Evolutionary conservation across 2,329 filamentous ascomycete species (phyloP), one percentile per base, ranked within the genome.

Genomic region (Cordyceps tenuipes): DNA sequence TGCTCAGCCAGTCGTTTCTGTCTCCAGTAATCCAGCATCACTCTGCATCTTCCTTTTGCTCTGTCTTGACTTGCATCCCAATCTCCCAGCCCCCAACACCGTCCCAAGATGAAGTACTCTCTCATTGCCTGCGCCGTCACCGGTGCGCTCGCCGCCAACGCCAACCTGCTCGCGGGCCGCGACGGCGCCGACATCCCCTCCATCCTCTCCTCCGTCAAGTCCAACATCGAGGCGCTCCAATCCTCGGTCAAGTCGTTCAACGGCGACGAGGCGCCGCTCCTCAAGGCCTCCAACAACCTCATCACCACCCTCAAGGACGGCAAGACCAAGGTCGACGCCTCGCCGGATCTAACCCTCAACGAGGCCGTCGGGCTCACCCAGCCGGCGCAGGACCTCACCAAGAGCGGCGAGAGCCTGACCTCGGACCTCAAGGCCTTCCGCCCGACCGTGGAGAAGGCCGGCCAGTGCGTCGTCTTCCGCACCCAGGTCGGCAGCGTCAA

Each of bases 401-500:
- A 54, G 41, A 52, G 41, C 13, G 50, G 41, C 23, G 10, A 60
- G 29, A 4, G 19, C 5, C 50, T 60, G 13, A 19, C 44, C 8
- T 8, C 31, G 1, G 58, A 55, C 58, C 50, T 55, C 15, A 54
- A 60, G 51, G 51, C 31, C 7, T 48, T 54, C 17, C 29, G 31
- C 17, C 2, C 49, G 19, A 55, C 50, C 5, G 50, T 60, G 19
- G 58, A 60, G 34, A 60, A 60, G 43, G 48, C 36, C 26, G 21
- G 58, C 44, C 43, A 49, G 43, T 60, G 58, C 50, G 17, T 9
- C 15, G 19, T 60, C 0, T 31, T 60, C 50, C 62, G 63, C 55
- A 61, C 63, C 46, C 63, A 68, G 61, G 54, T 68, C 15, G 58
- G 57, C 44, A 60, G 63, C 54, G 61, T 68, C 47, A 64, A 62